A percentile compares a stretch with the other conserved stretches of the same genome.
Evolutionary conservation across 129 eudicot species (phyloP).

Genomic region (Artemisia annua): DNA sequence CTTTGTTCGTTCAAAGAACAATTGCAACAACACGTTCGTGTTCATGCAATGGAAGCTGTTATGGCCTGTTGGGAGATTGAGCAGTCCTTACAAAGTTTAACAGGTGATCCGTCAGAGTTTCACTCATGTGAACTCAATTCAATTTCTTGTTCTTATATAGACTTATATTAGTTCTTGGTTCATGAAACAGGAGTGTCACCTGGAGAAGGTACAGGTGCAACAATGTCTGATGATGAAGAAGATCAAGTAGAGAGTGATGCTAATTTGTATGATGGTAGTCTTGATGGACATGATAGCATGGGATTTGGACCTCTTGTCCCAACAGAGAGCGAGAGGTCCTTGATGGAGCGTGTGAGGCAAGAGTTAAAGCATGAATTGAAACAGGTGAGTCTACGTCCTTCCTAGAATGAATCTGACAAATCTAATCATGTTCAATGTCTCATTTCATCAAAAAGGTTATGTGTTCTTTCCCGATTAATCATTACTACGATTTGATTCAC

Average conservation of each 20-base stretch:
- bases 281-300: constrained; percentile 76
- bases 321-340: constrained; percentile 81
- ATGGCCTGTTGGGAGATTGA: constrained; percentile 98
- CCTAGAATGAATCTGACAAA: too few species aligned
- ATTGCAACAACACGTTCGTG: constrained; percentile 87
- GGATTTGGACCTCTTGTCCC: constrained; percentile 77
- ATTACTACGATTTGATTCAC: too few species aligned
- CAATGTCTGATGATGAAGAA: constrained; percentile 94
- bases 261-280: constrained; percentile 77
- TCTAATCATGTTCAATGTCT: too few species aligned
- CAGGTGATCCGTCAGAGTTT: constrained; percentile 46
- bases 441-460: too few species aligned
- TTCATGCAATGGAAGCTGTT: constrained; percentile 97
- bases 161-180: background rate
- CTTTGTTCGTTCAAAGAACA: constrained; percentile 92
- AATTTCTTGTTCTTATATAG: too few species aligned
- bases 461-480: too few species aligned
- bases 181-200: constrained; percentile 62
- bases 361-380: constrained; percentile 84
- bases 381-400: constrained; percentile 43
- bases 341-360: constrained; percentile 92
- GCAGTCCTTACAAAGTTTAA: constrained; percentile 81
- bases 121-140: too few species aligned
- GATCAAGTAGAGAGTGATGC: constrained; percentile 73
- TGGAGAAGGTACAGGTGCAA: constrained; percentile 92